A percentile compares a stretch with the other conserved stretches of the same genome.
Evolutionary conservation across 192 early-diverging fungal genomes (phyloP).

Genomic region (Piromyces sp.): DNA sequence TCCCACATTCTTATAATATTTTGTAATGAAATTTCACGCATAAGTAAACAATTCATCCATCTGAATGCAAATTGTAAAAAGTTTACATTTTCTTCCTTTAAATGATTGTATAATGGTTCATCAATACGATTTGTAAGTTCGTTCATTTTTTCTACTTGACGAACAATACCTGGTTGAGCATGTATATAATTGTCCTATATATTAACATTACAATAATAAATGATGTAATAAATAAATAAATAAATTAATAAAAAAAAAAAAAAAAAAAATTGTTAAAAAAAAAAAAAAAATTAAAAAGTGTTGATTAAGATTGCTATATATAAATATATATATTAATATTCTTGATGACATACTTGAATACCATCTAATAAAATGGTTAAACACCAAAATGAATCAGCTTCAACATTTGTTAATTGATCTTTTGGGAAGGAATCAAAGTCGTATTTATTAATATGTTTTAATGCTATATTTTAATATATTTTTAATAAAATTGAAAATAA

Average conservation of each 20-base stretch:
- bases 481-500: no score
- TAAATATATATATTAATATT: neutral
- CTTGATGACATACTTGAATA: constrained; percentile 60
- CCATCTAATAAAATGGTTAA: constrained; percentile 87
- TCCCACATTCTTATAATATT: constrained; percentile 98
- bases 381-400: constrained; percentile 96
- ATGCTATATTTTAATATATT: neutral
- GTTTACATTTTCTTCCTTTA: constrained; percentile 75
- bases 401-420: constrained; percentile 47
- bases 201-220: neutral
- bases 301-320: neutral
- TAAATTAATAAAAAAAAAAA: no score
- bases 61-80: constrained; percentile 98
- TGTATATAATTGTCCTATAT: constrained; percentile 87
- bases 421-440: constrained; percentile 11
- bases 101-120: constrained; percentile 62
- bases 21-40: constrained; percentile 79
- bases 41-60: constrained; percentile 98
- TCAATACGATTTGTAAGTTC: constrained; percentile 88
- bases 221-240: no score
- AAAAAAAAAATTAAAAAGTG: no score
- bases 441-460: neutral
- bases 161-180: constrained; percentile 88
- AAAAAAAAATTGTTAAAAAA: no score
- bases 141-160: constrained; percentile 72